These are phyloP conservation scores for Piloderma croceum DNA, from an alignment of 768 basidiomycete genomes.

Conservation along the genomic window DNA sequence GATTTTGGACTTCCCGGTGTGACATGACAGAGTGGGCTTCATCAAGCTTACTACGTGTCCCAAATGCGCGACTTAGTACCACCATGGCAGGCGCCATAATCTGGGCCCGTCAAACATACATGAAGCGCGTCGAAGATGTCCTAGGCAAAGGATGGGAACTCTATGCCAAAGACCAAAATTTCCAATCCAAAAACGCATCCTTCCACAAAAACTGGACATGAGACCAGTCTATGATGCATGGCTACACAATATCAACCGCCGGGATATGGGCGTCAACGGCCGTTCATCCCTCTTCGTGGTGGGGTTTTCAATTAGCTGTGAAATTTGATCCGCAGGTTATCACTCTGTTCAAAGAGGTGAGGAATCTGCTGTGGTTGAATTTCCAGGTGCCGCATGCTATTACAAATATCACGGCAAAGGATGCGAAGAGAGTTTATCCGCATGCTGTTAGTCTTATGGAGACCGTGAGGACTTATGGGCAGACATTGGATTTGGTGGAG, in stretches of 20 bases:
- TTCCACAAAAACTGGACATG: constrained; percentile 96
- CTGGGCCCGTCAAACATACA: too few relatives aligned
- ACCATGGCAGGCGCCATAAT: too few relatives aligned
- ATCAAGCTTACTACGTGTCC: constrained; percentile 97
- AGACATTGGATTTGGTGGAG: too few relatives aligned
- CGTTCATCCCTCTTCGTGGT: constrained; percentile 67
- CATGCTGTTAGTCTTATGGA: constrained; percentile 99
- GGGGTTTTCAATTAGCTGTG: too few relatives aligned
- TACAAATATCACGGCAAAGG: constrained; percentile 92
- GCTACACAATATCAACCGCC: constrained; percentile 89
- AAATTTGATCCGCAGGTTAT: too few relatives aligned
- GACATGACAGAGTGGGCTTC: too few relatives aligned
- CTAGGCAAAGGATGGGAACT: too few relatives aligned
- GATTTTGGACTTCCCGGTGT: too few relatives aligned
- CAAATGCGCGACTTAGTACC: constrained; percentile 97
- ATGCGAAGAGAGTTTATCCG: constrained; percentile 96
- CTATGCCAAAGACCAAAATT: constrained; percentile 98
- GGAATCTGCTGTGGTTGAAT: too few relatives aligned
- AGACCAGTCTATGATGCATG: constrained; percentile 93
- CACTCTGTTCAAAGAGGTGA: too few relatives aligned
- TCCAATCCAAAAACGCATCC: constrained; percentile 83
- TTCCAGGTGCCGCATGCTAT: constrained; percentile 90
- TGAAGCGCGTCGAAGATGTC: too few relatives aligned
- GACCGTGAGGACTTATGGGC: too few relatives aligned
- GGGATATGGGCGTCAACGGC: constrained; percentile 89